Base-by-base conservation (phyloP, 2,329 filamentous ascomycete species). In the Aspergillus sp. region DNA sequence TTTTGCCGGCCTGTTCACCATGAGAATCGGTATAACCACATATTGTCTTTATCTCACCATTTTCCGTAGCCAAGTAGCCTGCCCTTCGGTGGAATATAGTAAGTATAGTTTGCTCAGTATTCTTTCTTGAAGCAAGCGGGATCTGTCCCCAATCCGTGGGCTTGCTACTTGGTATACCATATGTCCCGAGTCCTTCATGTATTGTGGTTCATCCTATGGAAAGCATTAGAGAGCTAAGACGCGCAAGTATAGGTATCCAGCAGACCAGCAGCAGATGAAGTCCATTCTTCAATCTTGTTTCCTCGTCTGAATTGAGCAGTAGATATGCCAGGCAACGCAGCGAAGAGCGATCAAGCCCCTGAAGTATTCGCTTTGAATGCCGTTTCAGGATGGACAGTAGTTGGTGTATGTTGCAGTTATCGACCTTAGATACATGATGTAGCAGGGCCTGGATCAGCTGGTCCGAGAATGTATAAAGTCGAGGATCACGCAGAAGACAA, bases 1-100 rank as follows among this genome's bases (percentile, higher is more conserved):
- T 52, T 47, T 69, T 71, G 1, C 70, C 71, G 19, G 64, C 63
- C 71, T 73, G 25, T 25, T 39, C 36, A 30, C 15, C 12, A 15
- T 69, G 25, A 69, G 65, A 28, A n/a, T 50, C 36, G 43, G 17
- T 25, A 21, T 13, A 17, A 9, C 25, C 17, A 39, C 5, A 10
- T 38, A n/a, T 5, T 28, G 13, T 8, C 12, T 12, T n/a, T 4
- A 17, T 12, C 55, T 51, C 63, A 73, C 69, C 63, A 68, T 61
- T 66, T 65, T 66, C 43, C 59, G 59, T 12, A 54, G 19, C 13
- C 19, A 17, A 19, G 41, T 41, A 17, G 45, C 32, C 6, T 17
- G 54, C 4, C n/a, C 23, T 21, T 41, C 57, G 19, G 61, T 50
- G 5, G 59, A 13, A 45, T 67, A 69, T 15, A 63, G 17, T 4